These are phyloP conservation scores for Arxiozyma bovina DNA, from an alignment of 1,139 yeast species.

Conservation along the genomic window DNA sequence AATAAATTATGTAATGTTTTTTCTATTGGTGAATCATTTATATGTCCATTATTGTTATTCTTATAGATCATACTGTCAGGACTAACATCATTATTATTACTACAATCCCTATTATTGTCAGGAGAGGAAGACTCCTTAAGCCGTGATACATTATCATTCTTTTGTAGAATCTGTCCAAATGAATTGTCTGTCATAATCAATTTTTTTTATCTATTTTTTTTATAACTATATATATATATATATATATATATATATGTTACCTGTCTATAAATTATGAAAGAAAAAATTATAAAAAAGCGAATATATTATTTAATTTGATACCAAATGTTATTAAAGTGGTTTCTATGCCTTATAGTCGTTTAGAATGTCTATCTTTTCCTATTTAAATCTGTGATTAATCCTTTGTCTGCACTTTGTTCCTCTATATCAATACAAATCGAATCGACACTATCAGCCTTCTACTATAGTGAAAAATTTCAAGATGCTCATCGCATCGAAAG, in stretches of 20 bases:
- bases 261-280: not conserved
- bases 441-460: no score
- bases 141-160: no score
- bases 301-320: no score
- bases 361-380: no score
- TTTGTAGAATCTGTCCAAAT: not conserved
- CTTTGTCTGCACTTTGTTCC: not conserved
- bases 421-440: no score
- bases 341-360: not conserved
- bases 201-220: no score
- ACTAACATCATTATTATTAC: not conserved
- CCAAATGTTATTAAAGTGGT: no score
- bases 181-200: not conserved
- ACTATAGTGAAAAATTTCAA: no score
- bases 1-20: constrained; percentile 18
- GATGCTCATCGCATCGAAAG: not conserved
- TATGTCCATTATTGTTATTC: not conserved
- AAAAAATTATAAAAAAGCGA: no score
- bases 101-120: not conserved
- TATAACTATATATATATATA: no score
- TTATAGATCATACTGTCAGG: not conserved
- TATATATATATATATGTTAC: not conserved
- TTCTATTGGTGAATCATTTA: constrained; percentile 13
- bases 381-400: not conserved
- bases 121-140: not conserved